Percentiles rank a stretch among this genome's conserved stretches.
Evolutionary conservation across 257 asterid genomes (phyloP).

Genomic region (Salvia splendens): DNA sequence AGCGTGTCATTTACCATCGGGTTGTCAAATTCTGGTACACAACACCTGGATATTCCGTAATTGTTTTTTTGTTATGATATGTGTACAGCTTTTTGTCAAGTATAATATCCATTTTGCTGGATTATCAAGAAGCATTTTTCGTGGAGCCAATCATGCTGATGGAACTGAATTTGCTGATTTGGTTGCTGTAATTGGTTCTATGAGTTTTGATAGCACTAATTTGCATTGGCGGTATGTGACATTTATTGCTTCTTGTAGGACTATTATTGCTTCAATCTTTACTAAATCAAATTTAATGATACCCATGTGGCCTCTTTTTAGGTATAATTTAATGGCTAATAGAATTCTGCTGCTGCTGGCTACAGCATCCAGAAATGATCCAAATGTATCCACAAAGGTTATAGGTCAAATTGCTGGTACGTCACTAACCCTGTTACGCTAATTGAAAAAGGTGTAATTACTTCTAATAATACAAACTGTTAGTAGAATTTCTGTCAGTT

Average conservation of each 20-base stretch:
- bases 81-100: conserved; percentile 86
- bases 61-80: conserved; percentile 30
- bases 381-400: conserved; percentile 64
- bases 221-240: conserved; percentile 87
- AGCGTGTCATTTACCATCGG: conserved; percentile 18
- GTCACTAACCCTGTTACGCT: conserved; percentile 33
- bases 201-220: conserved; percentile 82
- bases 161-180: conserved; percentile 69
- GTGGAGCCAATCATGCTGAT: conserved; percentile 49
- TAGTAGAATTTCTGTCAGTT: neutral
- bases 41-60: neutral
- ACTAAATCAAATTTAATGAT: conserved; percentile 18
- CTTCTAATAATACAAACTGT: neutral
- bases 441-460: conserved; percentile 6
- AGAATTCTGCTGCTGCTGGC: conserved; percentile 93
- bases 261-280: conserved; percentile 19
- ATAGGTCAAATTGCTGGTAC: conserved; percentile 81
- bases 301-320: conserved; percentile 40
- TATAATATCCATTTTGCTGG: conserved; percentile 90
- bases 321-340: conserved; percentile 99
- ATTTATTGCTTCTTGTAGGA: conserved; percentile 17
- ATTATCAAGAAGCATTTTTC: conserved; percentile 71
- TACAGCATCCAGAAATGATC: conserved; percentile 77
- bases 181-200: conserved; percentile 83
- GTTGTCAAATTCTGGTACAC: conserved; percentile 4